Evolutionary conservation across 106 monocot genomes (phyloP), one percentile per base, ranked within the genome.

Genomic region (Platanthera guangdongensis): DNA sequence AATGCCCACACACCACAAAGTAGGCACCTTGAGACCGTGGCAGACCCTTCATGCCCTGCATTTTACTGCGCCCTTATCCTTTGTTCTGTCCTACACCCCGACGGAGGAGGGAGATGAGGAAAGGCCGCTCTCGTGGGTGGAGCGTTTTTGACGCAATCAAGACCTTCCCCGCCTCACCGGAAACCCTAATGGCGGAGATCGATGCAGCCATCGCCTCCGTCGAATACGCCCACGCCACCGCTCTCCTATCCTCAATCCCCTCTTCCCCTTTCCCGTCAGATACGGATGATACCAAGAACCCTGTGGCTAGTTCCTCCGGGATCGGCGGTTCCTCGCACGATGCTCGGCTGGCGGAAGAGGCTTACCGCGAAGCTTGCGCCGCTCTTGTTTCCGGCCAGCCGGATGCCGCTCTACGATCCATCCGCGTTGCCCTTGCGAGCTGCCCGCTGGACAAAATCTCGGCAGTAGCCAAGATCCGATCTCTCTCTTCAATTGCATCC

Each of bases 131-230:
- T 28, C 30, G 51, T 3, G 46, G 57, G 12, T 75, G 75, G 75
- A 75, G 75, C 50, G 80, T 74, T 9, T 80, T 80, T 67, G 80
- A 80, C 65, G 12, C 47, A 7, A 71, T 80, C 50, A 80, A 80
- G 22, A n/a, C 74, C 39, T 74, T 80, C 52, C 69, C 80, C n/a
- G 21, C 80, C 7, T 47, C 68, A 15, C 80, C 80, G 4, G 80
- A 75, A 28, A 19, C 75, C 69, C 69, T 80, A 13, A 75, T 80
- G 64, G 74, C 80, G 51, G 67, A 68, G 54, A 68, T 80, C 75
- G 75, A 80, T 69, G 74, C 80, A 68, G 68, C 75, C 65, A 80
- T 80, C 47, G 52, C 75, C 25, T 54, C 74, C n/a, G 14, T 54
- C 12, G 80, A 80, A 69, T 67, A 46, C 55, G 60, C 62, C 75